Evolutionary conservation across 2,329 filamentous ascomycete species (phyloP), one percentile per base, ranked within the genome.

Genomic region (Aureobasidium melanogenum): DNA sequence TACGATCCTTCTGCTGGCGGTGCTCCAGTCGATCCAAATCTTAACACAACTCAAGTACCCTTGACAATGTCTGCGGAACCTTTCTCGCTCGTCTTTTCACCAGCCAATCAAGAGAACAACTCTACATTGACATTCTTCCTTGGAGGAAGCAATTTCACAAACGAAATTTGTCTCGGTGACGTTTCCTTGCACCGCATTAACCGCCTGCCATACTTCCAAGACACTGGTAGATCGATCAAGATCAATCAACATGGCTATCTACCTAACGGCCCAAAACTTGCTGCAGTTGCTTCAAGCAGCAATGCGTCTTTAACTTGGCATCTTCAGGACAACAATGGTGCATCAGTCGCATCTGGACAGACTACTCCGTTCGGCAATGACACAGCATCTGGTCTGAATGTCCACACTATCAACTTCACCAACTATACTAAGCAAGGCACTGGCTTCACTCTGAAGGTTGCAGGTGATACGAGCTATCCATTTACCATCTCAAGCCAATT

Each of bases 191-290:
- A 57, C 26, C 62, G 62, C 17, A 63, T 63, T 50, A 56, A 63
- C 28, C 62, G 62, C 36, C 22, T 54, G 9, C 46, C 46, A 22
- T 61, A 61, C 47, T 17, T 22, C n/a, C 62, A 63, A 48, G 58
- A 63, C n/a, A 57, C 39, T 7, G 62, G 62, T 5, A 28, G 58
- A 19, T 19, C 47, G 7, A 57, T 63, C 51, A 63, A 63, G 50
- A 50, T 57, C 58, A 63, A 63, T 17, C 62, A 63, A 36, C 26
- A 56, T 14, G 62, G 62, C 4, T 63, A 62, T 28, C 44, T 63
- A 12, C 46, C 62, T 3, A 61, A 57, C 34, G 62, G 62, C 17
- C 62, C 62, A 6, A 63, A 63, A 26, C 17, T 22, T 10, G 62
- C 62, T 15, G 62, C 62, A 17, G 36, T 63, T 22, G 41, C 62